Evolutionary conservation across 177 flowering plant species (phyloP), one percentile per base, ranked within the genome.

Genomic region (Vitis hybrid): DNA sequence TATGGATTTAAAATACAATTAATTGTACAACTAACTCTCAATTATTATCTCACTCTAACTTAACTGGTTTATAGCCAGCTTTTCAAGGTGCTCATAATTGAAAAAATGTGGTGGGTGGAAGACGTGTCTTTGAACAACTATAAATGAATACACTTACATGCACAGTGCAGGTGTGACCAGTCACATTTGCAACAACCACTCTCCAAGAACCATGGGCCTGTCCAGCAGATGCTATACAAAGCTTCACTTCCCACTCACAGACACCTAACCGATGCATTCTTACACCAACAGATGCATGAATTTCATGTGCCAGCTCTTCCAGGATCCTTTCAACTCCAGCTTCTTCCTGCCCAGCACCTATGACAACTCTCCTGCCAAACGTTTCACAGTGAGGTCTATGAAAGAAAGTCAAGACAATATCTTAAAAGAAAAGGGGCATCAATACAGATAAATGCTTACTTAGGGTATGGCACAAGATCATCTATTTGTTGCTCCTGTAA

Each of bases 171-270:
- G 99, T 96, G 64, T 92, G 98, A 68, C 99, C 99, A 40, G 98
- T 94, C 77, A 92, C 97, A 78, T 92, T 94, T 60, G 90, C 77
- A 55, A 92, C 94, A 55, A 87, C 88, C 68, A 92, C 78, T 74
- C 99, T 91, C 99, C 98, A 94, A 70, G 97, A 90, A 71, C 98
- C 98, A 74, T 86, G 86, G 54, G 95, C 91, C 52, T 69, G 83
- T 64, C 94, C 97, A 64, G 78, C 76, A 64, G 91, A 85, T 52
- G 87, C 80, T 73, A 96, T 78, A 91, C 95, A 85, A 32, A 96
- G 94, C 75, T 91, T 94, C 72, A 96, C 92, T 83, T 96, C 99
- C 99, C 99, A 96, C 82, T 91, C 88, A 75, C 91, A 88, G 64
- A 96, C 97, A 74, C 91, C 90, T 68, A 96, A 80, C 17, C 89